These are phyloP conservation scores for Boletus subcaerulescens DNA, from an alignment of 768 basidiomycete species.

Conservation along the genomic window DNA sequence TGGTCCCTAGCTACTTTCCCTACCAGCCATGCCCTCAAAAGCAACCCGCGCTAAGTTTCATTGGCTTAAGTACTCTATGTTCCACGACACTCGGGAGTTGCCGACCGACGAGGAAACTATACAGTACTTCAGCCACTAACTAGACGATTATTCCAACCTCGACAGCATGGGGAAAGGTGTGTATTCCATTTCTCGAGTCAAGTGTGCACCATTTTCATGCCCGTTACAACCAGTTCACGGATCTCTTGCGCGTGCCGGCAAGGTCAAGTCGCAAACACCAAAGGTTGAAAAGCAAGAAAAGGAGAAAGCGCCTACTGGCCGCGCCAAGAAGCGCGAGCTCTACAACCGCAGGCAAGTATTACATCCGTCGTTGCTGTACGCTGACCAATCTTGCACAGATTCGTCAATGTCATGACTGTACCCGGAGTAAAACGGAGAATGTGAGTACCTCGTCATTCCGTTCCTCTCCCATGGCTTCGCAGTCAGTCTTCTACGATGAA, in stretches of 20 bases:
- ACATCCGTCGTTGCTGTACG: too few species aligned
- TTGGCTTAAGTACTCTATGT: too few species aligned
- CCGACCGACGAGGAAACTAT: slow-evolving; percentile 41
- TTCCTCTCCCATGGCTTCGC: slow-evolving; percentile 40
- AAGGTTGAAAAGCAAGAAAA: slow-evolving; percentile 99
- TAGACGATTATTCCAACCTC: slow-evolving; percentile 39
- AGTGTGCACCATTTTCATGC: too few species aligned
- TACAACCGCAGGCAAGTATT: slow-evolving; percentile 85
- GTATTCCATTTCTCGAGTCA: neutral
- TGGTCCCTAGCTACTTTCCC: too few species aligned
- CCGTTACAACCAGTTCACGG: slow-evolving; percentile 73
- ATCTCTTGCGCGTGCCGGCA: slow-evolving; percentile 98
- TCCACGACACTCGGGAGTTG: neutral
- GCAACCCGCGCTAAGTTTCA: too few species aligned
- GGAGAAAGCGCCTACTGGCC: slow-evolving; percentile 94
- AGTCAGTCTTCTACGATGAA: slow-evolving; percentile 20
- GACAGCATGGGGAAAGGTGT: slow-evolving; percentile 72
- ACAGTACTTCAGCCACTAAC: slow-evolving; percentile 33
- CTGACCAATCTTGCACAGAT: slow-evolving; percentile 40
- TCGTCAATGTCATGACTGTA: slow-evolving; percentile 87
- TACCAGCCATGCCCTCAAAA: too few species aligned
- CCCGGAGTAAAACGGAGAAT: slow-evolving; percentile 91
- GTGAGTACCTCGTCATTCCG: slow-evolving; percentile 55
- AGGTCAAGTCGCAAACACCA: slow-evolving; percentile 97
- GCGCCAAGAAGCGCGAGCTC: slow-evolving; percentile 92